Base-by-base conservation (phyloP, 116 monocot species). In the Iris pallida region DNA sequence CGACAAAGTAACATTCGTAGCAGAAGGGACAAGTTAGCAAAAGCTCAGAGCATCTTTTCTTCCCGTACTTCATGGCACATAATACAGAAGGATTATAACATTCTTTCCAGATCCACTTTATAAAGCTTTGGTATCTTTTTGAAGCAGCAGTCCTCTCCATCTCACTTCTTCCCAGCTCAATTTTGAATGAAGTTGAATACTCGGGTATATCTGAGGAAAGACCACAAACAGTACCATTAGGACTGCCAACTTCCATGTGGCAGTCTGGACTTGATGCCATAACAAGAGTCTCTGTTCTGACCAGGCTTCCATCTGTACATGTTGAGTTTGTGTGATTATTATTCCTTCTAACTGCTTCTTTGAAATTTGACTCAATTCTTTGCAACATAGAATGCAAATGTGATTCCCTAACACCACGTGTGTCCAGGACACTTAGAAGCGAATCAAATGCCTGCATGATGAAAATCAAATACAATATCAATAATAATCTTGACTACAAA, bases 331-430 rank as follows among this genome's bases (percentile, higher is more conserved):
- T 15, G 61, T 4, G 64, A 45, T 66, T 81, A 20, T 71, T 71
- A 4, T 65, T 68, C 78, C 82, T 86, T 68, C 66, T 76, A 47
- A 82, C 67, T 42, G 83, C 68, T 69, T 92, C 91, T 68, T 89
- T 96, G 45, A 92, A 96, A 0, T 80, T 82, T 65, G 87, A 20
- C 49, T 96, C 96, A 59, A 89, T 81, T 62, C 76, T 85, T 75
- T 80, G 79, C 56, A 96, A 69, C 92, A 96, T 92, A 16, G 89
- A 86, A 72, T 85, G 85, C 62, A 96, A 79, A 80, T 96, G 78
- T 18, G 96, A 89, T 75, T 96, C 96, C 57, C 96, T 84, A 60
- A 82, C 73, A 48, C 96, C 96, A 65, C 88, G 89, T 63, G 85
- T 92, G 69, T 96, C 96, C 59, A 96, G 64, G 5, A 85, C 64